A percentile compares a stretch with the other conserved stretches of the same genome.
Evolutionary conservation across 371 early-diverging fungal species (phyloP).

Genomic region (Apophysomyces variabilis): DNA sequence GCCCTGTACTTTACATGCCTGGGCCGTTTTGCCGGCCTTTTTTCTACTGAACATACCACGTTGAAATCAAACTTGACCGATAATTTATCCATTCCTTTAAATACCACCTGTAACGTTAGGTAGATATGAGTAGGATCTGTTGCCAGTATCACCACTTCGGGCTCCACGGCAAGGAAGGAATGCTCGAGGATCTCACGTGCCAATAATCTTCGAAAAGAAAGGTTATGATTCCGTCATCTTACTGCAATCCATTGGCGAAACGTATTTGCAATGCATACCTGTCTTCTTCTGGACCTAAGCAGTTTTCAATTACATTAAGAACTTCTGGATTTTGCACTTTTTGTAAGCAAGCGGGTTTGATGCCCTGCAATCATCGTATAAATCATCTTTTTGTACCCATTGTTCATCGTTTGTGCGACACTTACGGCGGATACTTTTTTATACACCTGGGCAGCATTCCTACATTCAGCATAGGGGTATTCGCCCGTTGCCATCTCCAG

Average conservation of each 20-base stretch:
- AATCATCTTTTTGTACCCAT: background rate
- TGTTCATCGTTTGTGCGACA: background rate
- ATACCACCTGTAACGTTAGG: conserved; percentile 72
- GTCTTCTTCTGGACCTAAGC: conserved; percentile 65
- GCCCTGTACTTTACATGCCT: too few relatives aligned
- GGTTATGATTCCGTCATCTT: background rate
- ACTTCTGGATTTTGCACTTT: conserved; percentile 70
- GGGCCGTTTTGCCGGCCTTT: too few relatives aligned
- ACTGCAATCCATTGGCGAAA: background rate
- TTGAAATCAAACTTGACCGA: conserved; percentile 84
- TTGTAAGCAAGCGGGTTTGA: conserved; percentile 66
- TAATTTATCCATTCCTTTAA: conserved; percentile 68
- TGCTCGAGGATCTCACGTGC: conserved; percentile 55
- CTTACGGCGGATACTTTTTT: conserved; percentile 60
- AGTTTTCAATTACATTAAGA: conserved; percentile 65
- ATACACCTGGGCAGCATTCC: conserved; percentile 77
- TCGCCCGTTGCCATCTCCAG: conserved; percentile 82
- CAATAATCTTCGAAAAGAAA: conserved; percentile 25
- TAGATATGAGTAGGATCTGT: conserved; percentile 56
- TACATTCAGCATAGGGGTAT: conserved; percentile 83
- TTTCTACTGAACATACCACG: conserved; percentile 26
- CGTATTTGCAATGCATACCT: conserved; percentile 31
- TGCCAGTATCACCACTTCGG: conserved; percentile 62
- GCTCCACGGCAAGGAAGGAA: conserved; percentile 59
- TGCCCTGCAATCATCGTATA: conserved; percentile 41